Evolutionary conservation across 768 basidiomycete genomes (phyloP), one percentile per base, ranked within the genome.

Genomic region (Ramaria rubella): DNA sequence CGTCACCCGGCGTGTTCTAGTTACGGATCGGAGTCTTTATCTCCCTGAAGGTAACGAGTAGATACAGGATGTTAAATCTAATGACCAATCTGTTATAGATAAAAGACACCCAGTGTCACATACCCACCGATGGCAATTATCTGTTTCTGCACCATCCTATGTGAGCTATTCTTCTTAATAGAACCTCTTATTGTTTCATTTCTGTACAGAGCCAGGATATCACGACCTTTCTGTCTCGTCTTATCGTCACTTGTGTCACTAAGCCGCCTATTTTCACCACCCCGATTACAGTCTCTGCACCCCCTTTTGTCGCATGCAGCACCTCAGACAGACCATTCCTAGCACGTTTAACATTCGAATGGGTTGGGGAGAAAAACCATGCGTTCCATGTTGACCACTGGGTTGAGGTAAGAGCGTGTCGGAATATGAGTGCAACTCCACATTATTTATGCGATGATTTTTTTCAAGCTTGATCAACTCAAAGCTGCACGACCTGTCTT

Each of bases 81-180:
- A 57, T n/a, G n/a, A n/a, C n/a, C 36, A 33, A 34, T 24, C 34
- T 40, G 23, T 42, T 23, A 11, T 52, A 80, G 76, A 67, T 27
- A 69, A 67, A 19, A 72, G 75, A 19, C 54, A 62, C 8, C 17
- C 59, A 52, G 63, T 51, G 49, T 60, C 59, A 38, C 66, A 63
- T 61, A 77, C 76, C 3, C 78, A 79, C 62, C 68, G 72, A n/a
- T 81, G 78, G 78, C 72, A 74, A 62, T 58, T 80, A 6, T 64
- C 64, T 12, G 68, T 78, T 7, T 70, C 70, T 1, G 68, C 79
- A 14, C 78, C 79, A 4, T 76, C 75, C 29, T 79, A 79, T 60
- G 78, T 79, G 49, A 31, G 78, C 69, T 15, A 21, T 55, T 19
- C 45, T 50, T 19, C 38, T 15, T 38, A 15, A 51, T 46, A 38